These are phyloP conservation scores for Fonsecaea multimorphosa DNA, from an alignment of 2,329 filamentous ascomycete species.

Conservation along the genomic window DNA sequence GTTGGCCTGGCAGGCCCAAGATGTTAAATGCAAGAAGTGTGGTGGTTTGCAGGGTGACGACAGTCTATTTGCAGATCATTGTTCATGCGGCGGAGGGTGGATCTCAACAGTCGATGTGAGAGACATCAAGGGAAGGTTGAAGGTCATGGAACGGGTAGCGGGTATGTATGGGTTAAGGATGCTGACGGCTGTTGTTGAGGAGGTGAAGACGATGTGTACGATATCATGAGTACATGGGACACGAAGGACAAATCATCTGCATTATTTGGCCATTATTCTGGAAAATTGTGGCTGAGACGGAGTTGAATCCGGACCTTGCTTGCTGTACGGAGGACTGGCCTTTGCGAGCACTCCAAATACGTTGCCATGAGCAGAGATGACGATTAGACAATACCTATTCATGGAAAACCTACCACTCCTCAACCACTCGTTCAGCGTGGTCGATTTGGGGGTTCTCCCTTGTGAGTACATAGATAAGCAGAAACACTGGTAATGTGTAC, in stretches of 20 bases:
- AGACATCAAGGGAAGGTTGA: constrained; percentile 69
- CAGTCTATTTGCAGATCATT: constrained; percentile 83
- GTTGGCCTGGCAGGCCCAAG: constrained; percentile 85
- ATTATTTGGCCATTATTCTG: not conserved
- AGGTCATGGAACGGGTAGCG: constrained; percentile 75
- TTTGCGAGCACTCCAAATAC: no score
- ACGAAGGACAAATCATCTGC: not conserved
- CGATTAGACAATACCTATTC: not conserved
- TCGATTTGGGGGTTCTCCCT: not conserved
- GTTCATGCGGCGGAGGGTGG: constrained; percentile 90
- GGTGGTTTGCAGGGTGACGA: constrained; percentile 75
- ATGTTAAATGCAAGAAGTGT: constrained; percentile 79
- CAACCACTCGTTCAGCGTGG: not conserved
- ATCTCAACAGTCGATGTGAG: constrained; percentile 70
- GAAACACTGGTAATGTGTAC: not conserved
- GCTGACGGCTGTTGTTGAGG: constrained; percentile 75
- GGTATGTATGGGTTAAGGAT: constrained; percentile 81
- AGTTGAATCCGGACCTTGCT: not conserved
- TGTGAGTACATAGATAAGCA: not conserved
- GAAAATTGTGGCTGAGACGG: not conserved
- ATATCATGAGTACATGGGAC: constrained; percentile 29
- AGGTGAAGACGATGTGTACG: constrained; percentile 58
- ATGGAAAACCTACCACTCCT: not conserved
- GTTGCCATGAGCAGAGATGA: no score
- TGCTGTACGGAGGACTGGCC: not conserved